Evolutionary conservation across 768 basidiomycete species (phyloP), one percentile per base, ranked within the genome.

Genomic region (Tremella mesenterica): DNA sequence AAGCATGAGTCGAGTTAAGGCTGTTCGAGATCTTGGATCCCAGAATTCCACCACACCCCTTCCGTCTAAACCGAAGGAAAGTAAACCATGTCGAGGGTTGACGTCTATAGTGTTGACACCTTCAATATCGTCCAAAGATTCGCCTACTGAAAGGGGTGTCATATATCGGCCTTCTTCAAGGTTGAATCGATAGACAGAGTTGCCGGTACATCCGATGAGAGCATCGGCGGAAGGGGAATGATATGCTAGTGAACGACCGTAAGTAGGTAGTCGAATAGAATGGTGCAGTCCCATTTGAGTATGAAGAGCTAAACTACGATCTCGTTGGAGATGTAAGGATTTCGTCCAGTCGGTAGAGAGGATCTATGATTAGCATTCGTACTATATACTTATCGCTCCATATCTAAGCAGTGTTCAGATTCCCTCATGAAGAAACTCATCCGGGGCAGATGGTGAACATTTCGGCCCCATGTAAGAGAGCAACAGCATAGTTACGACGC

Each of bases 271-370:
- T 60, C 95, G 81, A 5, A 91, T 88, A 33, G 85, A 83, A 70
- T 95, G 88, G 73, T 96, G 88, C 55, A 91, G 81, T 0, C 90
- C 89, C 43, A 86, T 82, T 71, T 97, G 95, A 0, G 88, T 93
- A 70, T 99, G 95, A 4, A 99, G 77, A 65, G 91, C 88, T 51
- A 99, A 73, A 4, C 88, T 87, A n/a, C 95, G 84, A 76, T 96
- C 91, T 46, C 85, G 85, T 79, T 97, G 95, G 1, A 99, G 80
- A 71, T 95, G 91, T 57, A 96, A 79, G n/a, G 88, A 85, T 72
- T 97, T 97, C 6, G 93, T 97, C 93, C 93, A 97, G 77, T 97
- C 93, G 67, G 92, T 87, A 1, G 92, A 96, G 7, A 97, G 79
- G 63, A 89, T 84, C 91, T 95, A 73, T 6, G 56, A 33, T 33